Percentiles rank a stretch among this genome's conserved stretches.
These are phyloP conservation scores for Aspergillus brasiliensis DNA, from an alignment of 2,329 filamentous ascomycete species.

Conservation along the genomic window DNA sequence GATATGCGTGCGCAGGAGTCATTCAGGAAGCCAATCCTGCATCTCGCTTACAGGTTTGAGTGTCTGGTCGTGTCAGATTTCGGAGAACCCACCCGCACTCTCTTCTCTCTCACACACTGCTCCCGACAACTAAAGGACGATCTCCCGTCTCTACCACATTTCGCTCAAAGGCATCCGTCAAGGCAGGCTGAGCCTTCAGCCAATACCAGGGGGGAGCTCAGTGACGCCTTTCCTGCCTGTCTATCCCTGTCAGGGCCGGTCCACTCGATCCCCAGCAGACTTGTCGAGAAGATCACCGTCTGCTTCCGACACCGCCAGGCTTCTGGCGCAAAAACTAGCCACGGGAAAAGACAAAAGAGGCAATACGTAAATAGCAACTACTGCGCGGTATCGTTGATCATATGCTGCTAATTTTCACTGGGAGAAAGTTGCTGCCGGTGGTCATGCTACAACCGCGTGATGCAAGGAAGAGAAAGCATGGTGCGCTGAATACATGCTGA, in stretches of 20 bases:
- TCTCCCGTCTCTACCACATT: slow-evolving; percentile 20
- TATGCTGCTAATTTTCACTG: slow-evolving; percentile 8
- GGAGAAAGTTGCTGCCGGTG: slow-evolving; percentile 2
- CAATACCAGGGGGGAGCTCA: neutral
- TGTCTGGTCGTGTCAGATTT: slow-evolving; percentile 2
- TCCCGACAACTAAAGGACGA: slow-evolving; percentile 19
- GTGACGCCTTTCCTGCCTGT: neutral
- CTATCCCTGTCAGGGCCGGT: neutral
- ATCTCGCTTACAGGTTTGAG: neutral
- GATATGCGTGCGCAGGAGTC: neutral
- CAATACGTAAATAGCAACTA: slow-evolving; percentile 11
- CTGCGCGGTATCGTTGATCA: slow-evolving; percentile 16
- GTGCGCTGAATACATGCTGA: slow-evolving; percentile 2
- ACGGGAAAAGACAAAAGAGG: slow-evolving; percentile 1
- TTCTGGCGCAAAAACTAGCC: neutral
- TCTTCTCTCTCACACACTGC: neutral
- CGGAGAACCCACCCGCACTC: neutral
- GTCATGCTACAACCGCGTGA: slow-evolving; percentile 9
- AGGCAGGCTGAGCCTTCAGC: neutral
- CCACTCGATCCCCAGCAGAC: neutral
- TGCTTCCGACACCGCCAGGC: neutral
- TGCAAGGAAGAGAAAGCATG: slow-evolving; percentile 14
- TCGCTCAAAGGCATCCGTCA: neutral
- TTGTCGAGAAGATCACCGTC: neutral
- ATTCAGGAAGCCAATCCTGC: neutral